Evolutionary conservation across 2,329 filamentous ascomycete genomes (phyloP).

Genomic region (Macroventuria anomochaeta): DNA sequence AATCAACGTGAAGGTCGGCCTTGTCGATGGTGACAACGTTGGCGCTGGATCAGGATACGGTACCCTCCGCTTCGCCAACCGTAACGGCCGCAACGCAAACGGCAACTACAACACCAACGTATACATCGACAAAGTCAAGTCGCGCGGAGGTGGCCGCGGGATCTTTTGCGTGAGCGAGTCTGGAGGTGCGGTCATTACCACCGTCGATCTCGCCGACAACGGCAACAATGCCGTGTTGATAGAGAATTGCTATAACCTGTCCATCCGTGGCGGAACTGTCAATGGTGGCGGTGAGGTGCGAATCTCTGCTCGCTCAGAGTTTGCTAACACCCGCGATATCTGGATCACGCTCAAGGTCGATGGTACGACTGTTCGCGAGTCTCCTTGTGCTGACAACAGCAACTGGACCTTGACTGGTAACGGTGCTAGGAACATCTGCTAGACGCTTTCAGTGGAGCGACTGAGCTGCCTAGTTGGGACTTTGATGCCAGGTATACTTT

Average conservation of each 20-base stretch:
- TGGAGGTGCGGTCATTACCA: constrained; percentile 59
- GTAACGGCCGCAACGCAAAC: constrained; percentile 59
- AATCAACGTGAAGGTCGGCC: constrained; percentile 59
- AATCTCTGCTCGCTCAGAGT: constrained; percentile 60
- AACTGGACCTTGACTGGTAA: constrained; percentile 59
- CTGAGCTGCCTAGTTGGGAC: background rate
- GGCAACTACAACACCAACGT: constrained; percentile 62
- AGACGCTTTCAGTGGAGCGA: background rate
- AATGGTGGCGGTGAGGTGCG: constrained; percentile 64
- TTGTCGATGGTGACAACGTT: constrained; percentile 64
- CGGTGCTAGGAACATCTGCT: constrained; percentile 39
- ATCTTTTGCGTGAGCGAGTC: constrained; percentile 65
- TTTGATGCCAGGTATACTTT: background rate
- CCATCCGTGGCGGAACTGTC: constrained; percentile 59
- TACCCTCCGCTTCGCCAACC: constrained; percentile 64
- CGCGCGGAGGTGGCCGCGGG: constrained; percentile 63
- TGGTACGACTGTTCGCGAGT: constrained; percentile 59
- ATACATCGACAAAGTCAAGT: constrained; percentile 60
- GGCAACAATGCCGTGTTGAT: constrained; percentile 64
- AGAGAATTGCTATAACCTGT: constrained; percentile 66
- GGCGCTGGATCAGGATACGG: constrained; percentile 61
- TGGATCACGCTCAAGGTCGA: constrained; percentile 59
- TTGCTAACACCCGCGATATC: constrained; percentile 61
- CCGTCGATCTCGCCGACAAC: constrained; percentile 60
- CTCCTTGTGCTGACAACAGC: constrained; percentile 60